Percentiles rank a stretch among this genome's conserved stretches.
phyloP scores from a whole-genome alignment of 306 rosid genomes.

The Corylus heterophylla region DNA sequence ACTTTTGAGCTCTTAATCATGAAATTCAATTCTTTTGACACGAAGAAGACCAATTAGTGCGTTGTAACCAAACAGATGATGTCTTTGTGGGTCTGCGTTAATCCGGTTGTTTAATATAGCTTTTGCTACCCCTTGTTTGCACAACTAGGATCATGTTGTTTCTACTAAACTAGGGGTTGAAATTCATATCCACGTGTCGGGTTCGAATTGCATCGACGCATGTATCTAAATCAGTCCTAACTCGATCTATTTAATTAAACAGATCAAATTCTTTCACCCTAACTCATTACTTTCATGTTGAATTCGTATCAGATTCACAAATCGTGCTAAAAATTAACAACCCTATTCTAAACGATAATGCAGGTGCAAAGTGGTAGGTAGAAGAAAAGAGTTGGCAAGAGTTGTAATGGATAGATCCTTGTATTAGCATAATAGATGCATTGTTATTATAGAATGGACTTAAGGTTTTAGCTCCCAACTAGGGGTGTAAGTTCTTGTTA shows the following conservation, averaged over 20 bases:
- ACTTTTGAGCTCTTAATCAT: background rate
- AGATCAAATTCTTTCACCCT: too few species aligned
- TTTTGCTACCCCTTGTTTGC: background rate
- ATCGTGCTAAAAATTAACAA: too few species aligned
- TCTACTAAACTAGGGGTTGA: too few species aligned
- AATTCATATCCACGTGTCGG: too few species aligned
- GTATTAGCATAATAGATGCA: background rate
- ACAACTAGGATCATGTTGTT: too few species aligned
- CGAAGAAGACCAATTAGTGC: constrained; percentile 36
- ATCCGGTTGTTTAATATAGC: background rate
- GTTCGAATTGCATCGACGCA: too few species aligned
- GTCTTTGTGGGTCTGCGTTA: constrained; percentile 28
- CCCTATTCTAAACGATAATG: too few species aligned
- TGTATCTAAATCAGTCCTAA: too few species aligned
- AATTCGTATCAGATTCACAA: too few species aligned
- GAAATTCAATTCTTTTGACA: background rate
- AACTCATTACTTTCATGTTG: too few species aligned
- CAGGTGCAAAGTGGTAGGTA: background rate
- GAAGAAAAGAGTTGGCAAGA: background rate
- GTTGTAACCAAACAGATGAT: constrained; percentile 48
- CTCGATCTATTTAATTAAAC: too few species aligned
- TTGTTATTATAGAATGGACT: background rate
- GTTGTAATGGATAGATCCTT: background rate
- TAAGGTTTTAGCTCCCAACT: background rate
- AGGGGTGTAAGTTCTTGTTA: too few species aligned